These are phyloP conservation scores for Teratosphaeria viscida DNA, from an alignment of 2,329 filamentous ascomycete species.

Conservation along the genomic window DNA sequence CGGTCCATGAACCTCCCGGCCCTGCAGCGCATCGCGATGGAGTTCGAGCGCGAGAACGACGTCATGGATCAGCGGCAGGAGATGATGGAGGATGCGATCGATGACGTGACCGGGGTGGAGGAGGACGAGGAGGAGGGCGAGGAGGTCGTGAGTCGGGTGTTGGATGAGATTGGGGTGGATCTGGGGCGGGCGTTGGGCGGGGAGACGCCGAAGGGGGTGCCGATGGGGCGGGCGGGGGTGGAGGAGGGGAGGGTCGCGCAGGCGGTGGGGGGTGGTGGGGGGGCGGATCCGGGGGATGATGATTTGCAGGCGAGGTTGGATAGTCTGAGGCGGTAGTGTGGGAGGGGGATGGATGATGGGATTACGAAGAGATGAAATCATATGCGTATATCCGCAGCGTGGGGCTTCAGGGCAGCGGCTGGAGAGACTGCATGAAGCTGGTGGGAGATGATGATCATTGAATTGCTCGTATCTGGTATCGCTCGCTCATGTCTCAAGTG, in stretches of 20 bases:
- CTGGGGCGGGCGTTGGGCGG: conserved; percentile 85
- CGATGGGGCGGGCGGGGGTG: conserved; percentile 53
- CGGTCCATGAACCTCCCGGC: conserved; percentile 93
- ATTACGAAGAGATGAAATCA: not conserved
- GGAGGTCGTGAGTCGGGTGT: conserved; percentile 89
- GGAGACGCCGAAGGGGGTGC: conserved; percentile 77
- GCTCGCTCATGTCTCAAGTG: not conserved
- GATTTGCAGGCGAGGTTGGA: conserved; percentile 90
- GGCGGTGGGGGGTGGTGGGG: conserved; percentile 53
- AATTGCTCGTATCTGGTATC: not conserved
- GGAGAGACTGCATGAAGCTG: not conserved
- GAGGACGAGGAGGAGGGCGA: conserved; percentile 91
- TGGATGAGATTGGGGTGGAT: conserved; percentile 95
- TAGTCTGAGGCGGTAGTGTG: conserved; percentile 47
- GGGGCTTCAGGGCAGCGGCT: not conserved
- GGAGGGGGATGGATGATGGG: not conserved
- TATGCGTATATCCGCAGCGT: not conserved
- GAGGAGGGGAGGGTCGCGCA: conserved; percentile 74
- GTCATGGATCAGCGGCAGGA: conserved; percentile 98
- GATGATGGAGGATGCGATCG: conserved; percentile 99
- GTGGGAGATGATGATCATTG: not conserved
- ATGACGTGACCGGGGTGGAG: conserved; percentile 84
- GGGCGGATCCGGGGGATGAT: conserved; percentile 56
- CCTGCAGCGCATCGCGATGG: conserved; percentile 93
- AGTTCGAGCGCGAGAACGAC: conserved; percentile 97